Conservation (phyloP, 176 grass and related monocot species). For the Musa troglodytarum region DNA sequence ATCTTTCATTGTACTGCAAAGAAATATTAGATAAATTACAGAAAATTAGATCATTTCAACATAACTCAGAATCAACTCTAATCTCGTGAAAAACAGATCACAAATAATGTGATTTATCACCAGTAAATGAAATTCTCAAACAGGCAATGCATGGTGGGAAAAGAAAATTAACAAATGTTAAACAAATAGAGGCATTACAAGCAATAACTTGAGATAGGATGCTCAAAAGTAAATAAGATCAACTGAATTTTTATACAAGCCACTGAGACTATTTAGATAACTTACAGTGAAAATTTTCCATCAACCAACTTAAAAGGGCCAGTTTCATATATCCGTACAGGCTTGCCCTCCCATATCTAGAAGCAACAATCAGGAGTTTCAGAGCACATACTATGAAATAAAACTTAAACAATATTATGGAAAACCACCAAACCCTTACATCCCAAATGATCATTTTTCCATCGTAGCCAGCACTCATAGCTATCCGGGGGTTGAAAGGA, state of each 20-base stretch:
- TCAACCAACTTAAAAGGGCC: conserved; percentile 93
- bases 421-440: conserved; percentile 54
- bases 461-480: conserved; percentile 99
- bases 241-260: background rate
- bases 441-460: conserved; percentile 98
- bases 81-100: background rate
- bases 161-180: background rate
- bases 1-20: too few relatives aligned
- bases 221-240: too few relatives aligned
- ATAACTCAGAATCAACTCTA: too few relatives aligned
- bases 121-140: background rate
- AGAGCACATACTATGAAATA: conserved; percentile 17
- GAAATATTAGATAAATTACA: too few relatives aligned
- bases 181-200: background rate
- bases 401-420: conserved; percentile 20
- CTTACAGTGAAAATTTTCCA: conserved; percentile 99
- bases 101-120: background rate
- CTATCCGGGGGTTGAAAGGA: conserved; percentile 98
- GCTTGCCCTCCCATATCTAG: conserved; percentile 99
- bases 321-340: conserved; percentile 89
- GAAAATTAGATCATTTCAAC: too few relatives aligned
- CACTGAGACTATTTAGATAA: conserved; percentile 24
- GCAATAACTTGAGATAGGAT: background rate
- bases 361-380: conserved; percentile 19
- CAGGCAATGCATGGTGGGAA: background rate